Evolutionary conservation across 2,329 filamentous ascomycete genomes (phyloP).

Genomic region (Xylogone sp.): DNA sequence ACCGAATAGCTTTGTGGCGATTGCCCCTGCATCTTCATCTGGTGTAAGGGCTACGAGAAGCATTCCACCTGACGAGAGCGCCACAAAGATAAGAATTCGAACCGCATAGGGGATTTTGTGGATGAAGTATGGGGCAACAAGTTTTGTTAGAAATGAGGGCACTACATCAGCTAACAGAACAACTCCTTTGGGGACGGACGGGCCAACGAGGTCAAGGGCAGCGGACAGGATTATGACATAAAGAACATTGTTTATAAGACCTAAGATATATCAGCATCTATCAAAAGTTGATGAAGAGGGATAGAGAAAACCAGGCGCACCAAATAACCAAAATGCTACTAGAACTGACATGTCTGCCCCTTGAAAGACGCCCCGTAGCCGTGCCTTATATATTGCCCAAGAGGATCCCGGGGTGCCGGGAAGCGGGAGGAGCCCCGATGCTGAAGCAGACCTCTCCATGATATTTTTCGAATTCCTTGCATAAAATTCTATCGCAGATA

Average conservation of each 20-base stretch:
- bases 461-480: neutral
- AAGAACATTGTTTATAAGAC: conserved; percentile 93
- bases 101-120: conserved; percentile 76
- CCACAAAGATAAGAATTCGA: conserved; percentile 71
- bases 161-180: conserved; percentile 92
- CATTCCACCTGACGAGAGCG: conserved; percentile 80
- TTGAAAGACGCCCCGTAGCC: conserved; percentile 58
- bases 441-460: conserved; percentile 20
- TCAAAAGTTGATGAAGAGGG: neutral
- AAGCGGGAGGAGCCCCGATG: conserved; percentile 45
- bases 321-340: conserved; percentile 89
- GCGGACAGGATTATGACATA: conserved; percentile 96
- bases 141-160: conserved; percentile 83
- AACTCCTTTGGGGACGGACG: conserved; percentile 79
- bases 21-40: conserved; percentile 50
- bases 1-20: conserved; percentile 74
- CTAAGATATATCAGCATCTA: conserved; percentile 37
- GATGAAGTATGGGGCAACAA: conserved; percentile 91
- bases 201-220: conserved; percentile 90
- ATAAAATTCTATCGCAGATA: too few relatives aligned
- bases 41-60: conserved; percentile 81
- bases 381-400: conserved; percentile 69
- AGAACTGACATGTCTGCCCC: conserved; percentile 70
- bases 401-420: conserved; percentile 59
- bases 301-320: conserved; percentile 44